These are phyloP conservation scores for Scheffersomyces illinoinensis DNA, from an alignment of 1,139 yeast species.

Conservation along the genomic window DNA sequence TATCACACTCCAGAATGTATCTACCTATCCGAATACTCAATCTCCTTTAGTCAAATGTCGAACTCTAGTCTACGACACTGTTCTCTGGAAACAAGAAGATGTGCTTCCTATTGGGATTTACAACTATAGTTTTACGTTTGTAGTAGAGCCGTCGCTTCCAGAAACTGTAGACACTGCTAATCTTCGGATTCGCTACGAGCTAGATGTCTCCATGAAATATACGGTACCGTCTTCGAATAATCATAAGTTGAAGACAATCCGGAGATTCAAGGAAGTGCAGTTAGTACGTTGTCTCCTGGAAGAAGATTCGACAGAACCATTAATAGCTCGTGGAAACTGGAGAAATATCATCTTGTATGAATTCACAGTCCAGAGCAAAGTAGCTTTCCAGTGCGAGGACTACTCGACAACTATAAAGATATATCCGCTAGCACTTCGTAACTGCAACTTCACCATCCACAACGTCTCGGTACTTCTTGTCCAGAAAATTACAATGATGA, in stretches of 20 bases:
- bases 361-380: conserved; percentile 14
- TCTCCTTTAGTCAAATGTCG: background rate
- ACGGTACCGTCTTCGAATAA: background rate
- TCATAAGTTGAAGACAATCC: background rate
- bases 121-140: conserved; percentile 15
- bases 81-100: conserved; percentile 9
- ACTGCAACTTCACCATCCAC: conserved; percentile 9
- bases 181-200: conserved; percentile 9
- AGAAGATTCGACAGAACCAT: conserved; percentile 1
- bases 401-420: background rate
- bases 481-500: conserved; percentile 7
- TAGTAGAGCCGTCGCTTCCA: conserved; percentile 13
- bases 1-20: background rate
- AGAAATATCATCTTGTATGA: conserved; percentile 17
- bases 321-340: conserved; percentile 20
- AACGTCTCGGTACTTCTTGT: conserved; percentile 9
- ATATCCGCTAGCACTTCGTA: background rate
- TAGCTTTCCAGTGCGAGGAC: conserved; percentile 13
- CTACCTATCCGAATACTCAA: background rate
- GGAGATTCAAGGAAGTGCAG: background rate
- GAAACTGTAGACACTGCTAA: conserved; percentile 10
- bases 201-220: conserved; percentile 8
- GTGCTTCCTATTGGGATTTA: conserved; percentile 12
- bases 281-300: background rate
- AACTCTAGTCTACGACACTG: conserved; percentile 10